These are phyloP conservation scores for Vararia minispora DNA, from an alignment of 768 basidiomycete species.

Conservation along the genomic window DNA sequence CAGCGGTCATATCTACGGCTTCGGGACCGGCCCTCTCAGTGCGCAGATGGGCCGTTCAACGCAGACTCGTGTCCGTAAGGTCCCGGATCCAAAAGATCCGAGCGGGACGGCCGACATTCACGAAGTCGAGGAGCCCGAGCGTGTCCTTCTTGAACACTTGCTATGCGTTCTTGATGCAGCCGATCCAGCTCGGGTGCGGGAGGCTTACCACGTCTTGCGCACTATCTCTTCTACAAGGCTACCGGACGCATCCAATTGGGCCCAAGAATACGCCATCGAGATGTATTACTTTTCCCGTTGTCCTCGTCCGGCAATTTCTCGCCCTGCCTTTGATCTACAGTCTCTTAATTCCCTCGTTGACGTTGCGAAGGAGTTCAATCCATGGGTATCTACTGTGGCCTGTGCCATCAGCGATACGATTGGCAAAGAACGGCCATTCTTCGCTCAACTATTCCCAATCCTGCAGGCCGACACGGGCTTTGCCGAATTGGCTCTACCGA, in stretches of 20 bases:
- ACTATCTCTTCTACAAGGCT: slow-evolving; percentile 8
- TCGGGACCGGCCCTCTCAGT: slow-evolving; percentile 38
- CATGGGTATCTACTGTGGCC: slow-evolving; percentile 55
- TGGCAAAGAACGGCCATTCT: slow-evolving; percentile 47
- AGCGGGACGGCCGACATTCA: slow-evolving; percentile 26
- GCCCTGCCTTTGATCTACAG: slow-evolving; percentile 25
- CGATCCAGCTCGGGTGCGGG: slow-evolving; percentile 9
- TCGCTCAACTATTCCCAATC: slow-evolving; percentile 52
- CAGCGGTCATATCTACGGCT: slow-evolving; percentile 50
- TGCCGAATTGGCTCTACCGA: slow-evolving; percentile 58
- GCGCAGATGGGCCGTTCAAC: too few species aligned
- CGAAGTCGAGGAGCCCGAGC: slow-evolving; percentile 1
- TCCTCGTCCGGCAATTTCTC: slow-evolving; percentile 10
- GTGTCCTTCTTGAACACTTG: slow-evolving; percentile 11
- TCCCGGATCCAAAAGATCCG: slow-evolving; percentile 1
- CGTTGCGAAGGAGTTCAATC: slow-evolving; percentile 36
- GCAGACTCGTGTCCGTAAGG: slow-evolving; percentile 25
- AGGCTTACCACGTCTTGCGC: slow-evolving; percentile 12
- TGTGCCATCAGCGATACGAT: slow-evolving; percentile 48
- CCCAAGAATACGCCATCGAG: slow-evolving; percentile 13
- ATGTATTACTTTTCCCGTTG: slow-evolving; percentile 18
- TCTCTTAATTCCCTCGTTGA: slow-evolving; percentile 27
- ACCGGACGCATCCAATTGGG: slow-evolving; percentile 4
- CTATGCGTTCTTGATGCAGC: slow-evolving; percentile 11
- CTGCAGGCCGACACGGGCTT: slow-evolving; percentile 43